phyloP scores from a whole-genome alignment of 1,284 basidiomycete species.

The Melampsora abietis-canadensis region DNA sequence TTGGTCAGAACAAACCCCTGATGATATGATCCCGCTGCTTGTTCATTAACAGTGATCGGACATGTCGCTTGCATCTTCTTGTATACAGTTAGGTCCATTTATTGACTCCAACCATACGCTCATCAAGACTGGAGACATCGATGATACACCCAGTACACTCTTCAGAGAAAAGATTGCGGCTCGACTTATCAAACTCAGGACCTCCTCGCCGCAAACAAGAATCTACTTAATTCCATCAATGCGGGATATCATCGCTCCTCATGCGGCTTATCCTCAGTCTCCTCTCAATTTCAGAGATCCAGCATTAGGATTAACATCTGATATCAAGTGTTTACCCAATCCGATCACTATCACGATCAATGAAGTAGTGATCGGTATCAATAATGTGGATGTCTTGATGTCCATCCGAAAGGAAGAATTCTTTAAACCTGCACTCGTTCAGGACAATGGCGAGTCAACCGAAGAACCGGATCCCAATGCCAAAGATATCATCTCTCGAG shows the following conservation, averaged over 20 bases:
- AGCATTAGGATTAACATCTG: constrained; percentile 9
- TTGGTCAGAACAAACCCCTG: constrained; percentile 60
- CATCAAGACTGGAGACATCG: constrained; percentile 69
- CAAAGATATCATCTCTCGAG: constrained; percentile 71
- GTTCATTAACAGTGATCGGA: not conserved
- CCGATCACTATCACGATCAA: constrained; percentile 81
- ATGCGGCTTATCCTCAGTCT: constrained; percentile 82
- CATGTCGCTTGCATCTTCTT: not conserved
- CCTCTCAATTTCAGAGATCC: constrained; percentile 16
- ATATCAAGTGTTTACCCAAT: constrained; percentile 73
- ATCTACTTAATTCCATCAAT: constrained; percentile 77
- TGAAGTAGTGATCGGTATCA: constrained; percentile 71
- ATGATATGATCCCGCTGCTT: constrained; percentile 14
- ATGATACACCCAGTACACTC: constrained; percentile 64
- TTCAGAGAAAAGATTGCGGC: constrained; percentile 68
- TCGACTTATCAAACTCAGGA: constrained; percentile 63
- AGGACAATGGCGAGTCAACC: constrained; percentile 48
- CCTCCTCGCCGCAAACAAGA: constrained; percentile 65
- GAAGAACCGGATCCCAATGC: constrained; percentile 56
- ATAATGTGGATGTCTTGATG: constrained; percentile 80
- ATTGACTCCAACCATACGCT: constrained; percentile 71
- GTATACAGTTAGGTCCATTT: constrained; percentile 77
- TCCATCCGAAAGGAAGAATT: constrained; percentile 82
- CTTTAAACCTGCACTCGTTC: constrained; percentile 59
- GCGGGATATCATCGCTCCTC: constrained; percentile 72